Evolutionary conservation across 148 eudicot species (phyloP), one percentile per base, ranked within the genome.

Genomic region (Amaranthus hypochondriacus): DNA sequence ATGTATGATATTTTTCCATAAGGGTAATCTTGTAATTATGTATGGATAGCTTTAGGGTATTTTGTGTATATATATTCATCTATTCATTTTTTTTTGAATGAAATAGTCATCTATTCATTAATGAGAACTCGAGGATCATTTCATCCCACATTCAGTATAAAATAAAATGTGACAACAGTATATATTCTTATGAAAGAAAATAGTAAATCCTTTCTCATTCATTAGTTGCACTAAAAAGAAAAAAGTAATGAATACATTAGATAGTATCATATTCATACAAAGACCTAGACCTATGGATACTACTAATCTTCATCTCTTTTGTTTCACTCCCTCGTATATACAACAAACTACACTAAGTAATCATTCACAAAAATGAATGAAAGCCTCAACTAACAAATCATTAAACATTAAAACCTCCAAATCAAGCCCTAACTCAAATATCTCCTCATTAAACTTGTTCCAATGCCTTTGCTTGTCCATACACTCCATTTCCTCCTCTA

Each of bases 361-460:
- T 47, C 14, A 59, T 49, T 59, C 21, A 54, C 71, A 58, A 56
- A 85, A 49, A 56, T 89, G 85, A 71, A 56, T 66, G 62, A 85
- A 58, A 77, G 84, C 66, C 51, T 89, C 89, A 58, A 85, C 81
- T 6, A 89, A 60, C 82, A 89, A 76, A 62, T 77, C 73, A 59
- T 74, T 57, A 18, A 85, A 74, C 48, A 86, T 3, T 7, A 4
- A 10, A 9, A 51, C 48, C 70, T 79, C 86, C 48, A 86, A 6
- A 13, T 82, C 88, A 48, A 54, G 53, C 53, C 71, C 83, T 6
- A 87, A 7, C 21, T 85, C 85, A 52, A 64, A 48, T 18, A 56
- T 76, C 42, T 82, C 89, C 60, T 82, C 86, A 5, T 80, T 74
- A 72, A 81, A 79, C 67, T 79, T 72, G 66, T 65, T 78, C 91